Evolutionary conservation across 2,329 filamentous ascomycete species (phyloP), one percentile per base, ranked within the genome.

Genomic region (Diplodia corticola): DNA sequence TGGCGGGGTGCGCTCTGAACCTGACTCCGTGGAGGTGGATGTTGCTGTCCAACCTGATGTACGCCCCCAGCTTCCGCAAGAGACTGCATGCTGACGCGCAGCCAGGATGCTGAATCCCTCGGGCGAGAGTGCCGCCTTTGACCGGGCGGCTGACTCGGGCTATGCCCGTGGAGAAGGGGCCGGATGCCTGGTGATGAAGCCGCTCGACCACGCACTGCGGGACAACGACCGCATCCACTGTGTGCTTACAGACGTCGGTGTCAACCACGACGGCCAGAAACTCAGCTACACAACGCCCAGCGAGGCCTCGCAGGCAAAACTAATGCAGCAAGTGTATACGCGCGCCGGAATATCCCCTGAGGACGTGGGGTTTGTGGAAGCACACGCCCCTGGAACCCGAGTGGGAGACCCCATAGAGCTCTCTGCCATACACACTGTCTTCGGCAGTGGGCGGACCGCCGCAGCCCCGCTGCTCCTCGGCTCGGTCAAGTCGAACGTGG

Each of bases 301-400:
- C 80, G 1, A 74, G 82, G 85, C 68, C 82, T 74, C 79, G 0
- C 81, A 83, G 68, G 72, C 68, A 1, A 68, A 70, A 9, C 59
- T 80, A 35, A 77, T 79, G 22, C 67, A n/a, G 69, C 2, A 30
- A 73, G 0, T 75, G 73, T 0, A n/a, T 82, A 83, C 67, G 64
- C 55, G 68, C 9, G 76, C 77, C 6, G 77, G 77, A 0, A 72
- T 81, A 2, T 65, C 69, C 61, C 65, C 66, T 1, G 1, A 3
- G 15, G 35, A 57, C 2, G 67, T 65, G 3, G 15, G 63, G 3
- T 73, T 68, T 28, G 69, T 73, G 28, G 71, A 73, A 53, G 67
- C 68, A 12, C 69, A 88, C 69, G 86, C 86, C 7, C 88, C 86
- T 0, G 86, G 86, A 3, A 89, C 86, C 0, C 80, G 82, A 28